Evolutionary conservation across 805 yeast species (phyloP), one percentile per base, ranked within the genome.

Genomic region (Myxozyma sirexii): DNA sequence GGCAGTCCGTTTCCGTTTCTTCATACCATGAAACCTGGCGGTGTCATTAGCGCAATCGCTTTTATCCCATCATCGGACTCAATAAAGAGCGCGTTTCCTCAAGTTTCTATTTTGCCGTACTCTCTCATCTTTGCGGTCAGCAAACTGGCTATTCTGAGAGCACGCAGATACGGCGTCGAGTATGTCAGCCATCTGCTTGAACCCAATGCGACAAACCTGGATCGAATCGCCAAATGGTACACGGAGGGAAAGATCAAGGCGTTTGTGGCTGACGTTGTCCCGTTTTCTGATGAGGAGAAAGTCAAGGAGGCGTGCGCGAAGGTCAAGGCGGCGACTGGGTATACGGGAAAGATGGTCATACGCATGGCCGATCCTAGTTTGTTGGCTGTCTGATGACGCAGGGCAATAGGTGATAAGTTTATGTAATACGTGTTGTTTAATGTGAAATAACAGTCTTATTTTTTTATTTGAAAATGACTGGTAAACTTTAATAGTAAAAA

Each of bases 301-400:
- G 67, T 64, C 26, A 48, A 29, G 38, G 56, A 56, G 24, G 63
- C 61, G 12, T 51, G 56, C 44, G 38, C 44, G 31, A 39, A 54
- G 45, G 57, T 55, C 21, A 47, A 60, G 41, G 37, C 44, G 4
- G 69, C 57, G 3, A 54, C 15, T 37, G 59, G 67, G 1, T 43
- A 54, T 15, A 57, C 67, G 17, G 69, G 69, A 15, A 66, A 66
- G 59, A 56, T 63, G 17, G 58, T 65, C 6, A 50, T 62, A 24
- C 43, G 48, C n/a, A 51, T 62, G 1, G 39, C n/a, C 1, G 17
- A 35, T 33, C 31, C 26, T 38, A 13, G 42, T 10, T 17, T 13
- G 21, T 38, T n/a, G 19, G 7, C n/a, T 38, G n/a, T 2, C n/a
- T 38, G 21, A n/a, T n/a, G n/a, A n/a, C n/a, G n/a, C n/a, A n/a